phyloP scores from a whole-genome alignment of 169 alveolate genomes.

The Eimeria praecox region DNA sequence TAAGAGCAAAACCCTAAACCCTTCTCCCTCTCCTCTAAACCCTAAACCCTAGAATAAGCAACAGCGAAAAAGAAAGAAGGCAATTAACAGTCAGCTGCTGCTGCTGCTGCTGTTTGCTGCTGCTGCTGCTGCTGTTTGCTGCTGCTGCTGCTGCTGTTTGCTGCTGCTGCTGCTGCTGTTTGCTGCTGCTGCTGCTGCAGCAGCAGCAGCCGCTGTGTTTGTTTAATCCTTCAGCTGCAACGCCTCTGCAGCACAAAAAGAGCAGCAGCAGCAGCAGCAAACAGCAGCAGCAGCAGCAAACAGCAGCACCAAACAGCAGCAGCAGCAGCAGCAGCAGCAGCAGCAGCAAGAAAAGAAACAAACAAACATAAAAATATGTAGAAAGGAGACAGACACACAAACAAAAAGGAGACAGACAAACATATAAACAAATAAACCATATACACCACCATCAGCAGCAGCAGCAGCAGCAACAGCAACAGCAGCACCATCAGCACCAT shows the following conservation, averaged over 20 bases:
- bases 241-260: no score
- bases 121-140: no score
- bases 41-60: no score
- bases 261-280: no score
- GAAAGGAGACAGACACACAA: neutral
- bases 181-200: no score
- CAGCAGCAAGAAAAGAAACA: neutral
- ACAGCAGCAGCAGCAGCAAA: slow-evolving; percentile 20
- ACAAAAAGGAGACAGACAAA: neutral
- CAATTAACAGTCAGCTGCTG: no score
- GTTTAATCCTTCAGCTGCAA: no score
- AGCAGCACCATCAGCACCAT: neutral
- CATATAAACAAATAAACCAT: neutral
- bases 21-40: neutral
- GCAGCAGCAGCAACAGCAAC: neutral
- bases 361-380: neutral
- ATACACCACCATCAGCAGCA: neutral
- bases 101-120: no score
- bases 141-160: no score
- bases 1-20: neutral
- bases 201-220: no score
- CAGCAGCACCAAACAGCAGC: neutral
- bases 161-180: no score
- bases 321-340: neutral
- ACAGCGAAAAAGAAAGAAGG: no score